Percentiles rank a stretch among this genome's conserved stretches.
These are phyloP conservation scores for Halophytophthora polymorphica DNA, from an alignment of 352 stramenopile species.

Conservation along the genomic window DNA sequence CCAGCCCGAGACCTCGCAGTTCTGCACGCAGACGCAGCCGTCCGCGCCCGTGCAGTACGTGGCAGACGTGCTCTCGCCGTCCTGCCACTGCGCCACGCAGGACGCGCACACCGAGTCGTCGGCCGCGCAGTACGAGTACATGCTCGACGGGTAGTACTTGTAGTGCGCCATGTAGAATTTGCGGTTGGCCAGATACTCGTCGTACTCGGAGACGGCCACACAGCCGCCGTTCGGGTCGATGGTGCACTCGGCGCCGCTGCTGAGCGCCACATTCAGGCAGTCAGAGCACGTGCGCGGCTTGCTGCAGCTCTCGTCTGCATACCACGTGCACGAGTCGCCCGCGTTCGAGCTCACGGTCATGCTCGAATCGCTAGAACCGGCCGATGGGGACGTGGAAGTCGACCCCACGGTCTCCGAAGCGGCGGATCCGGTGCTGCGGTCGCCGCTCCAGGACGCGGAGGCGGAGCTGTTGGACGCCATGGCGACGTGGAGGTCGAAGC, in stretches of 20 bases:
- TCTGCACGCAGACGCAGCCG: conserved; percentile 39
- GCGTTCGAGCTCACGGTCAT: conserved; percentile 21
- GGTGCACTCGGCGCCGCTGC: conserved; percentile 24
- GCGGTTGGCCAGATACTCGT: conserved; percentile 20
- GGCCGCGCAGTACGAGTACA: conserved; percentile 37
- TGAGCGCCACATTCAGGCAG: conserved; percentile 27
- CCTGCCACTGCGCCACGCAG: conserved; percentile 28
- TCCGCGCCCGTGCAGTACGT: conserved; percentile 28
- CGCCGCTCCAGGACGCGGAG: no score
- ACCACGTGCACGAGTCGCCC: conserved; percentile 35
- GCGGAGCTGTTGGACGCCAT: no score
- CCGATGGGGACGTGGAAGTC: background rate
- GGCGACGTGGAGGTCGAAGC: no score
- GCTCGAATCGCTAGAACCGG: background rate
- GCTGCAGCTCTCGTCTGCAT: conserved; percentile 16
- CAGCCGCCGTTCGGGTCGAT: conserved; percentile 33
- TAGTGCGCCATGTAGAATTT: conserved; percentile 23
- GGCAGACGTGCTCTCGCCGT: conserved; percentile 15
- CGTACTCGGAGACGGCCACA: conserved; percentile 26
- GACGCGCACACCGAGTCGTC: conserved; percentile 29
- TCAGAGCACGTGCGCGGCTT: conserved; percentile 25
- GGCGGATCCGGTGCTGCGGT: background rate
- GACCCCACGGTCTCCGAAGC: background rate
- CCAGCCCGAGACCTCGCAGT: conserved; percentile 26
- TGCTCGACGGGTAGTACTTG: conserved; percentile 27